phyloP scores from a whole-genome alignment of 371 early-diverging fungal genomes.

The Lichtheimia ornata region DNA sequence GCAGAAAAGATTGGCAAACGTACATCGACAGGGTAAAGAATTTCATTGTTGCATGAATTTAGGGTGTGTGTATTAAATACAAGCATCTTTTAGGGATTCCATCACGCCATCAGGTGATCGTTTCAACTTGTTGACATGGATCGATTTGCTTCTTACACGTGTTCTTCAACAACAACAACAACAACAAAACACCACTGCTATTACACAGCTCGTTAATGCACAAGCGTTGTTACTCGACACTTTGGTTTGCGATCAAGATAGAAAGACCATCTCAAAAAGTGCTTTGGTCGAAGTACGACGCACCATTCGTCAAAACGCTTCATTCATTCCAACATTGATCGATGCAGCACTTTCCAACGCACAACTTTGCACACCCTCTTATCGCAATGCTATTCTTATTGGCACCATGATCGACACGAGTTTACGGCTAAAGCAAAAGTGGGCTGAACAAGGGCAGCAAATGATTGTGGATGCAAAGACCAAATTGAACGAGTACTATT shows the following conservation, averaged over 20 bases:
- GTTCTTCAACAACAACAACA: conserved; percentile 29
- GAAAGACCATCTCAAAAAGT: conserved; percentile 51
- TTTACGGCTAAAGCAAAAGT: conserved; percentile 47
- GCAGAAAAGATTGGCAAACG: conserved; percentile 54
- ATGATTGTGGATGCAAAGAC: conserved; percentile 41
- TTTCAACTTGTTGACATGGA: conserved; percentile 64
- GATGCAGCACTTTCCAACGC: conserved; percentile 45
- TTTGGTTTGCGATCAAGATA: conserved; percentile 38
- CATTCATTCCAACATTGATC: conserved; percentile 49
- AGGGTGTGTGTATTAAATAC: conserved; percentile 4
- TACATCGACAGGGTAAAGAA: conserved; percentile 42
- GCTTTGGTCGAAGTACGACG: conserved; percentile 61
- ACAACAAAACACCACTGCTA: conserved; percentile 25
- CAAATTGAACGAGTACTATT: conserved; percentile 62
- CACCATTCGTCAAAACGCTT: conserved; percentile 53
- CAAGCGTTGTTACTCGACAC: conserved; percentile 61
- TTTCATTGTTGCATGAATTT: conserved; percentile 18
- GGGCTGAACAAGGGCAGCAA: conserved; percentile 27
- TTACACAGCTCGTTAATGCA: conserved; percentile 42
- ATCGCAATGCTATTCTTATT: conserved; percentile 59
- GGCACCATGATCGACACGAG: conserved; percentile 61
- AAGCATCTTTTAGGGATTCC: conserved; percentile 30
- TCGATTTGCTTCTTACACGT: conserved; percentile 47
- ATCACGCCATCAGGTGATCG: conserved; percentile 57
- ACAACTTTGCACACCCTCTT: conserved; percentile 46